A percentile compares a stretch with the other conserved stretches of the same genome.
phyloP scores from a whole-genome alignment of 108 stramenopile genomes.

The Epithemia pelagica region DNA sequence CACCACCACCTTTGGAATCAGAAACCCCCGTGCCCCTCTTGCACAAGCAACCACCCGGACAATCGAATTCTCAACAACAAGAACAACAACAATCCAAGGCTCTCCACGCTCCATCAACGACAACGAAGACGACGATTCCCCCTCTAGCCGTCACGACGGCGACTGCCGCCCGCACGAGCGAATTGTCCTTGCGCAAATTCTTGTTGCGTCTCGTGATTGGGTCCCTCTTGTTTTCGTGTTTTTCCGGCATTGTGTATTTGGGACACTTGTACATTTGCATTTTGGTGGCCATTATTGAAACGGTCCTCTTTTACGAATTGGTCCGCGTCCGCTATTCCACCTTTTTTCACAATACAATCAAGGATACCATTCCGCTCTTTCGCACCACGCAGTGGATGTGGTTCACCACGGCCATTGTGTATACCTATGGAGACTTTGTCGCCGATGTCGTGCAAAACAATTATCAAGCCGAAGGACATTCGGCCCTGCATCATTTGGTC shows the following conservation, averaged over 20 bases:
- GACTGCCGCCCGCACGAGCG: background rate
- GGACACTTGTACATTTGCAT: conserved; percentile 82
- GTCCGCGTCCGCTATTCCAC: conserved; percentile 90
- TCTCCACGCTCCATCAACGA: background rate
- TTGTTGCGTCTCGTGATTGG: background rate
- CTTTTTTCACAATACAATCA: conserved; percentile 53
- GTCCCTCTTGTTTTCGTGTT: background rate
- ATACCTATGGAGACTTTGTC: conserved; percentile 80
- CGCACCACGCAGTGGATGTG: conserved; percentile 98
- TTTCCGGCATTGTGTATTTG: conserved; percentile 23
- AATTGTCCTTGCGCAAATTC: background rate
- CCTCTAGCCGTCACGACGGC: background rate
- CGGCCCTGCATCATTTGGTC: conserved; percentile 37
- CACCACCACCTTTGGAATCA: too few relatives aligned
- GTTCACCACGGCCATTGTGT: conserved; percentile 89
- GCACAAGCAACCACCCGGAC: too few relatives aligned
- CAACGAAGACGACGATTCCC: background rate
- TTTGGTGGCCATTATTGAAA: conserved; percentile 64
- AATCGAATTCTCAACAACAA: too few relatives aligned
- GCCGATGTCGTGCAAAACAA: conserved; percentile 62
- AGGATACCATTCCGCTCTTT: conserved; percentile 91
- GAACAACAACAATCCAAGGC: background rate
- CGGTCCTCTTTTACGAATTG: conserved; percentile 89
- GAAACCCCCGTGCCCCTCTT: too few relatives aligned
- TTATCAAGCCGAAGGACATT: conserved; percentile 20